These are phyloP conservation scores for Pichia cabralensis DNA, from an alignment of 805 yeast genomes.

Conservation along the genomic window DNA sequence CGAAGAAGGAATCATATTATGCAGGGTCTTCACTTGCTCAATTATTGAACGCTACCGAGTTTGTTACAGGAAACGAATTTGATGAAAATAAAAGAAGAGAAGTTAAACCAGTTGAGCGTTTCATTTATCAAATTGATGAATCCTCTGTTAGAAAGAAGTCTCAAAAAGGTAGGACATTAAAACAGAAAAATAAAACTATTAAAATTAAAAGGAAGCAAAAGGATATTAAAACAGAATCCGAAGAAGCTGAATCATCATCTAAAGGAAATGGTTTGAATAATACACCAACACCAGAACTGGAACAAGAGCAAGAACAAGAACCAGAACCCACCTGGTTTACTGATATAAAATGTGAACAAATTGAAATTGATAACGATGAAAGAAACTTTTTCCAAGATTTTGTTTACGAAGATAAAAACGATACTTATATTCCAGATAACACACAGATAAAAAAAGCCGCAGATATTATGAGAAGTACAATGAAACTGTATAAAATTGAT, in stretches of 20 bases:
- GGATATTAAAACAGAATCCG: no score
- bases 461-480: slow-evolving; percentile 12
- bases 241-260: no score
- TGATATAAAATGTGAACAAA: slow-evolving; percentile 11
- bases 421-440: slow-evolving; percentile 10
- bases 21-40: slow-evolving; percentile 13
- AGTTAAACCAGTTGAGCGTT: slow-evolving; percentile 16
- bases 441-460: slow-evolving; percentile 14
- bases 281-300: slow-evolving; percentile 2
- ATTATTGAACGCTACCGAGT: slow-evolving; percentile 18
- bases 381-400: slow-evolving; percentile 16
- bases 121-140: no score
- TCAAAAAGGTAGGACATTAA: no score
- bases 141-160: no score
- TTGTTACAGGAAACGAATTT: slow-evolving; percentile 19
- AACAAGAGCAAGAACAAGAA: no score
- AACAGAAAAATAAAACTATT: neutral
- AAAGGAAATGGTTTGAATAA: no score
- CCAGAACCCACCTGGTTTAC: slow-evolving; percentile 16
- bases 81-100: slow-evolving; percentile 13
- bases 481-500: slow-evolving; percentile 20
- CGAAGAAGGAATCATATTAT: slow-evolving; percentile 10
- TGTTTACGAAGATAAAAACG: slow-evolving; percentile 16
- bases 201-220: slow-evolving; percentile 2
- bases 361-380: slow-evolving; percentile 4